Evolutionary conservation across 768 basidiomycete species (phyloP), one percentile per base, ranked within the genome.

Genomic region (Crepidotus variabilis): DNA sequence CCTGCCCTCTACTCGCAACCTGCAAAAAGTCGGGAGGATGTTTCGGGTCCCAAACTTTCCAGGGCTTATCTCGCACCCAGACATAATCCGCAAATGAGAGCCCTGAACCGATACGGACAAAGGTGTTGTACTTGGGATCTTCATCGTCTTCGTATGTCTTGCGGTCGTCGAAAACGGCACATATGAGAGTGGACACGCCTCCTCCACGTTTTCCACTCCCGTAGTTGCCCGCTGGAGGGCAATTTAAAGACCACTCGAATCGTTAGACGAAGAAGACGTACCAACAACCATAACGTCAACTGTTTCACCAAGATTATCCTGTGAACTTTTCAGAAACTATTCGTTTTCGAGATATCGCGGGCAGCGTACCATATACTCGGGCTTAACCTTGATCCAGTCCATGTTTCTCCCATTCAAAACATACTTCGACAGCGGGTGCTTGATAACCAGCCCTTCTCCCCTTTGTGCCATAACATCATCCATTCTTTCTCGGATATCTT

Each of bases 341-440:
- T 18, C 20, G 20, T 34, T n/a, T n/a, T 52, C 49, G 9, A 22
- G 33, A 13, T n/a, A 16, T 8, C 47, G 28, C 18, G 8, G 28
- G 9, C 55, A 21, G 67, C 73, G 51, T 61, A 90, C 90, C 86
- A 91, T 90, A 61, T 92, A 94, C 68, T 93, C 91, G 0, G 90
- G 90, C 64, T 92, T 92, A 21, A 94, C 88, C 75, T 99, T 99
- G 65, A 96, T 85, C 96, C 97, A 99, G 63, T 92, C 88, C 68
- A 85, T 82, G 63, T 90, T 92, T 57, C 97, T 78, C 1, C 91
- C 93, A 62, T 95, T 94, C 45, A 97, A 74, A 11, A 84, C 77
- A 69, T 99, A 99, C 58, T 86, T 80, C 0, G 89, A 83, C 21
- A 81, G 72, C 0, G 87, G 87, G 61, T 94, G 88, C 69, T 99